Base-by-base conservation (phyloP, 176 grass and related monocot genomes). In the Typha latifolia region DNA sequence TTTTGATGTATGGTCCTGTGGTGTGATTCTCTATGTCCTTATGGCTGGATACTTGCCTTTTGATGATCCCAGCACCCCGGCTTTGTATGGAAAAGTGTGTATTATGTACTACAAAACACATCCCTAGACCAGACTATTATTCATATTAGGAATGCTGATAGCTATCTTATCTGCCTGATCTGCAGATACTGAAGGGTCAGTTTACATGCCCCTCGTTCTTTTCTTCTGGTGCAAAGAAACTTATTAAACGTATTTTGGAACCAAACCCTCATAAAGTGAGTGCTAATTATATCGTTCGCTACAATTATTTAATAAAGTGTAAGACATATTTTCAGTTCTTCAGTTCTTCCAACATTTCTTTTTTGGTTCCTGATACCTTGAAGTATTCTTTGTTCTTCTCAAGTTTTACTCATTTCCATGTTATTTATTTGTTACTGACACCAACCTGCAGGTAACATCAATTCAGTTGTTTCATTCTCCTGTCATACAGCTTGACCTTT, bases 11-110 rank as follows among this genome's bases (percentile, higher is more conserved):
- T 97, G 94, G 94, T 97, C 94, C 14, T 97, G 94, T 61, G 89
- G 94, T 63, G 77, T 97, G 72, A 97, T 97, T 70, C 78, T 97
- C 51, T 97, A 92, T 77, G 94, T 97, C 69, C 85, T 97, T 49
- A 86, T 97, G 89, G 85, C 88, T 21, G 89, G 94, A 55, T 97
- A 87, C 72, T 86, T 97, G 74, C 94, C 94, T 32, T 97, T 97
- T 20, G 89, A 97, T 71, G 89, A 97, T 21, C 5, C 66, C 23
- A 97, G 84, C 76, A 19, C 82, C 43, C 78, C 81, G 89, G 62
- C 9, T 27, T 66, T 97, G 2, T 97, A 97, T 67, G 87, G 75
- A 69, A 66, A 90, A 75, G 94, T 97, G 51, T 43, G 37, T 43
- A 43, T 43, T 7, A 43, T 43, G 37, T 43, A 43, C 37, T 43